A percentile compares a stretch with the other conserved stretches of the same genome.
phyloP scores from a whole-genome alignment of 257 asterid genomes.

The Plantago ovata region DNA sequence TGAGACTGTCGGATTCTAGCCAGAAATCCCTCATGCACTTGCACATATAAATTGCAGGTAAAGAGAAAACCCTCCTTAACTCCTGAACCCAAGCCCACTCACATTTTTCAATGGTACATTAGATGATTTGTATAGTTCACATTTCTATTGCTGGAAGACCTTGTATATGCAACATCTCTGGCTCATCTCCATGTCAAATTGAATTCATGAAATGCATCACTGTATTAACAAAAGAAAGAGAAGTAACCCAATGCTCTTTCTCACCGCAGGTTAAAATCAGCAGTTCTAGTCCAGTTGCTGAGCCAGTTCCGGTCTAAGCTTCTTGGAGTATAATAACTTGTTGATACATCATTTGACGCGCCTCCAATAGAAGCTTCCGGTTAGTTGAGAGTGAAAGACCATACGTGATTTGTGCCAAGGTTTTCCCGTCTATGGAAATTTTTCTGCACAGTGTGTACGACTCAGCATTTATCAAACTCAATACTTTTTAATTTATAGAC shows the following conservation, averaged over 20 bases:
- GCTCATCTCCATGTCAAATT: slow-evolving; percentile 15
- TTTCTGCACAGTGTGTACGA: slow-evolving; percentile 9
- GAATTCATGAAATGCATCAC: background rate
- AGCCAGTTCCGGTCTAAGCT: slow-evolving; percentile 62
- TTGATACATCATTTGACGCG: slow-evolving; percentile 6
- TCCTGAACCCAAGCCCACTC: slow-evolving; percentile 62
- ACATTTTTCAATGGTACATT: slow-evolving; percentile 56
- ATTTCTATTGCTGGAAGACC: slow-evolving; percentile 21
- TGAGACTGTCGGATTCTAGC: slow-evolving; percentile 25
- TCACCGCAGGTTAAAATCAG: slow-evolving; percentile 62
- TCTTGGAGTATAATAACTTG: slow-evolving; percentile 17
- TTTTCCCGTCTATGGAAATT: slow-evolving; percentile 12
- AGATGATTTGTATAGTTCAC: slow-evolving; percentile 29
- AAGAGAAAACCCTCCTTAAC: slow-evolving; percentile 52
- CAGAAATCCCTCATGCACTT: slow-evolving; percentile 31
- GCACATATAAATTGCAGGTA: slow-evolving; percentile 42
- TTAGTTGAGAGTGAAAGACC: slow-evolving; percentile 18
- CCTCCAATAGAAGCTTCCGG: slow-evolving; percentile 7
- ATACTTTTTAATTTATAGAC: background rate
- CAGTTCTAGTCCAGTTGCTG: slow-evolving; percentile 49
- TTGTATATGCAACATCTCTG: slow-evolving; percentile 1
- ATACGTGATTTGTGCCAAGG: slow-evolving; percentile 4
- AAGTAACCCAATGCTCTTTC: slow-evolving; percentile 18
- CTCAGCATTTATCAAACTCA: slow-evolving; percentile 1
- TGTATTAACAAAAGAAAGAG: background rate